These are phyloP conservation scores for Agrocybe praecox DNA, from an alignment of 768 basidiomycete genomes.

Conservation along the genomic window DNA sequence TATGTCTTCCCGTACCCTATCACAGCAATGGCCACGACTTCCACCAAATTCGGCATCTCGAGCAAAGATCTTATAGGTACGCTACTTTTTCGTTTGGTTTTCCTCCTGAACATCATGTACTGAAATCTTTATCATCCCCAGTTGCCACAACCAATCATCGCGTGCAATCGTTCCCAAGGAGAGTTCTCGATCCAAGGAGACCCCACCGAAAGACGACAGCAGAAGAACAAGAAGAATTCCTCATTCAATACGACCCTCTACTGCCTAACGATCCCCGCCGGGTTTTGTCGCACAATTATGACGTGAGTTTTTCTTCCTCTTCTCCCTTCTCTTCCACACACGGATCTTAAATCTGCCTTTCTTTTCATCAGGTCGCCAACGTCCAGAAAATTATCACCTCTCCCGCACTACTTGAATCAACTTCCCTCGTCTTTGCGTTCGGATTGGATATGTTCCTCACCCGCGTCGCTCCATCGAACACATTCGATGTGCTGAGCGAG, in stretches of 20 bases:
- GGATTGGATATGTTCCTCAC: slow-evolving; percentile 92
- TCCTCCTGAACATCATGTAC: background rate
- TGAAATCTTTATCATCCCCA: slow-evolving; percentile 26
- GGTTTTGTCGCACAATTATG: slow-evolving; percentile 52
- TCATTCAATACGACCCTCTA: slow-evolving; percentile 83
- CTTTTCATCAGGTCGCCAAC: slow-evolving; percentile 57
- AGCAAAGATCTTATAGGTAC: slow-evolving; percentile 84
- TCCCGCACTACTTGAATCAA: slow-evolving; percentile 89
- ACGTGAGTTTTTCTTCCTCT: slow-evolving; percentile 26
- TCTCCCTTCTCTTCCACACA: too few species aligned
- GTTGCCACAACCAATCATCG: slow-evolving; percentile 79
- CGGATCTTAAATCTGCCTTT: background rate
- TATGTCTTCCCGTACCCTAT: slow-evolving; percentile 73
- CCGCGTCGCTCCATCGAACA: slow-evolving; percentile 81
- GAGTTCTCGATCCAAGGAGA: slow-evolving; percentile 81
- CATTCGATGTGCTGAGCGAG: slow-evolving; percentile 91
- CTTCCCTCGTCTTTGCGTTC: slow-evolving; percentile 82
- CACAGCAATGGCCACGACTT: slow-evolving; percentile 71
- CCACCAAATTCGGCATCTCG: slow-evolving; percentile 87
- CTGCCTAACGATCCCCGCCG: slow-evolving; percentile 68
- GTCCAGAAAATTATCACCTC: slow-evolving; percentile 73
- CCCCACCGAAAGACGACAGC: slow-evolving; percentile 74
- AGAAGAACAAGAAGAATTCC: slow-evolving; percentile 82
- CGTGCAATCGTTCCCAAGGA: slow-evolving; percentile 72
- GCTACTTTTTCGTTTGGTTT: slow-evolving; percentile 28